These are phyloP conservation scores for Parmales sp. DNA, from an alignment of 108 stramenopile genomes.

Conservation along the genomic window DNA sequence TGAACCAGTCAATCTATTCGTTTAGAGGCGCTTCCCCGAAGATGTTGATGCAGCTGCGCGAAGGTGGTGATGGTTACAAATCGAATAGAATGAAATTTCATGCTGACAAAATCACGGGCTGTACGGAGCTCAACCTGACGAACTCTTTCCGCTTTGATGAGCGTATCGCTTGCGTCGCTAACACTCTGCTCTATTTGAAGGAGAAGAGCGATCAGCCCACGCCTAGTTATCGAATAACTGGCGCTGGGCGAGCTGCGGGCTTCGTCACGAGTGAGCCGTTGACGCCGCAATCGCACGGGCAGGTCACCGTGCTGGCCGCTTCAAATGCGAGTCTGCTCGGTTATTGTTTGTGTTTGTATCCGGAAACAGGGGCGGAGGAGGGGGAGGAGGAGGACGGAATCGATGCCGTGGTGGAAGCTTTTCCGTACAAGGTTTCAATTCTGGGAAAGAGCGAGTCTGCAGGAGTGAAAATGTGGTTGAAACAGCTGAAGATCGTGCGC, in stretches of 20 bases:
- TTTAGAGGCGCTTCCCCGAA: slow-evolving; percentile 12
- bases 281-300: too few species aligned
- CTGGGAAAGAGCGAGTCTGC: too few species aligned
- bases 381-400: too few species aligned
- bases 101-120: too few species aligned
- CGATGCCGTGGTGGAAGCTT: too few species aligned
- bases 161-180: slow-evolving; percentile 15
- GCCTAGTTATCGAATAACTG: background rate
- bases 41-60: background rate
- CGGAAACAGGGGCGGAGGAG: too few species aligned
- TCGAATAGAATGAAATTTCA: background rate
- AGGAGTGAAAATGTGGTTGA: too few species aligned
- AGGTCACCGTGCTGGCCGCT: too few species aligned
- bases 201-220: background rate
- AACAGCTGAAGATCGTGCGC: too few species aligned
- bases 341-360: too few species aligned
- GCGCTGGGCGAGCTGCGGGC: background rate
- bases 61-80: background rate
- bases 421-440: too few species aligned
- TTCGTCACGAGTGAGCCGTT: background rate
- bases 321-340: too few species aligned
- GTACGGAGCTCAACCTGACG: background rate
- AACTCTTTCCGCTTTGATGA: slow-evolving; percentile 13
- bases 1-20: slow-evolving; percentile 11
- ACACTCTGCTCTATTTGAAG: slow-evolving; percentile 12